Percentiles rank a stretch among this genome's conserved stretches.
phyloP scores from a whole-genome alignment of 148 eudicot species.

The Mesembryanthemum crystallinum region DNA sequence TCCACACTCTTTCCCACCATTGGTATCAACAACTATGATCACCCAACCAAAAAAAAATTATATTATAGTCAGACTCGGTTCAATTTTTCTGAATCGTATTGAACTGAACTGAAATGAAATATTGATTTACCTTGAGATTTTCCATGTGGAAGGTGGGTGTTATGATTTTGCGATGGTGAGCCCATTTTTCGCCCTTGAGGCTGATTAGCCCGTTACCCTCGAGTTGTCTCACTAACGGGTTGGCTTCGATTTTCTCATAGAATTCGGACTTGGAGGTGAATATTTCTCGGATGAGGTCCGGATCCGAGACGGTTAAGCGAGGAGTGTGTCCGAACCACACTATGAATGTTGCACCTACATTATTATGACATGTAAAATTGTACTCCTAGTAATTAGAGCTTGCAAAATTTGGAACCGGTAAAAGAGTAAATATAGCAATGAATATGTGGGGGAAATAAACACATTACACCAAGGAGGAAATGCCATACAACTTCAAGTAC shows the following conservation, averaged over 20 bases:
- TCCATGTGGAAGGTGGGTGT: conserved; percentile 91
- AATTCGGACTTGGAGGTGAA: conserved; percentile 68
- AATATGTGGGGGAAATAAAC: conserved; percentile 23
- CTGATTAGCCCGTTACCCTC: conserved; percentile 88
- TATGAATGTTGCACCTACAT: conserved; percentile 74
- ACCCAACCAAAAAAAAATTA: not conserved
- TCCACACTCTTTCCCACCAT: conserved; percentile 56
- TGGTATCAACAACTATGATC: conserved; percentile 62
- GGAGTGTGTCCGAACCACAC: conserved; percentile 93
- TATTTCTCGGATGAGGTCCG: conserved; percentile 76
- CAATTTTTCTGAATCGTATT: too few relatives aligned
- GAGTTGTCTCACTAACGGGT: conserved; percentile 65
- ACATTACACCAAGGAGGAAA: conserved; percentile 27
- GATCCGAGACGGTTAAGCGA: conserved; percentile 75
- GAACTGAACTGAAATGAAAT: too few relatives aligned
- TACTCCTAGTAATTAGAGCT: not conserved
- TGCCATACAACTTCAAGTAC: conserved; percentile 40
- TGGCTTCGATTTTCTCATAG: conserved; percentile 85
- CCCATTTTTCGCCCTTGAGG: conserved; percentile 97
- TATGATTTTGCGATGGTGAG: conserved; percentile 89
- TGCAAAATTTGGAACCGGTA: not conserved
- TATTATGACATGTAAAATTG: not conserved
- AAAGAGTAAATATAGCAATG: conserved; percentile 20
- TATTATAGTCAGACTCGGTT: too few relatives aligned
- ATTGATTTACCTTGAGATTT: conserved; percentile 66